phyloP scores from a whole-genome alignment of 2,329 filamentous ascomycete species.

The Diaporthe helianthi region DNA sequence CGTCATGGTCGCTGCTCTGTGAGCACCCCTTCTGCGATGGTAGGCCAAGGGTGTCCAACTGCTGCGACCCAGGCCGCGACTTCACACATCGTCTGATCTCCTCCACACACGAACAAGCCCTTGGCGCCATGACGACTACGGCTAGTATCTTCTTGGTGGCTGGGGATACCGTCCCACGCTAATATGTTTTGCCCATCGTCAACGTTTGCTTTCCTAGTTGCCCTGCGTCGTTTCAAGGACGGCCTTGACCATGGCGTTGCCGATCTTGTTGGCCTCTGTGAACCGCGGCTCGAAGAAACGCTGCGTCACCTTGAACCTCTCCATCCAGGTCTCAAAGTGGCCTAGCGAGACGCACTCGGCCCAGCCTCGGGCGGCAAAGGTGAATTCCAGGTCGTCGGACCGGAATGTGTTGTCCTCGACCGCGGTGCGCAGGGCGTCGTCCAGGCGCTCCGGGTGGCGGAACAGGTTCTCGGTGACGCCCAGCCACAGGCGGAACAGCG shows the following conservation, averaged over 20 bases:
- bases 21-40: not conserved
- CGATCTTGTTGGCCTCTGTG: slow-evolving; percentile 82
- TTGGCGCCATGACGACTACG: slow-evolving; percentile 1
- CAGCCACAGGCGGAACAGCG: slow-evolving; percentile 94
- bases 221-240: slow-evolving; percentile 78
- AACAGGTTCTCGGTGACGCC: slow-evolving; percentile 98
- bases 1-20: not conserved
- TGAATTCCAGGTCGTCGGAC: slow-evolving; percentile 96
- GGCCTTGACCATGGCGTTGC: slow-evolving; percentile 97
- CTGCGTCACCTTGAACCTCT: slow-evolving; percentile 90
- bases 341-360: slow-evolving; percentile 90
- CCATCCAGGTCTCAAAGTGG: slow-evolving; percentile 90
- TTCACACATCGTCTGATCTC: slow-evolving; percentile 16
- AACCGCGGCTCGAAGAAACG: slow-evolving; percentile 91
- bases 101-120: not conserved
- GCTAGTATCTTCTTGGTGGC: not conserved
- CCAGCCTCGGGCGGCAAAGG: slow-evolving; percentile 95
- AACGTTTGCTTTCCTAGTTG: not conserved
- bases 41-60: not conserved
- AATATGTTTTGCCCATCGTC: not conserved
- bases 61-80: not conserved
- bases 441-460: slow-evolving; percentile 78
- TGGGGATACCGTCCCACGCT: not conserved
- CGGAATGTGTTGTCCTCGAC: slow-evolving; percentile 90
- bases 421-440: slow-evolving; percentile 84